Evolutionary conservation across 2,329 filamentous ascomycete species (phyloP).

Genomic region (Microcera coccophila): DNA sequence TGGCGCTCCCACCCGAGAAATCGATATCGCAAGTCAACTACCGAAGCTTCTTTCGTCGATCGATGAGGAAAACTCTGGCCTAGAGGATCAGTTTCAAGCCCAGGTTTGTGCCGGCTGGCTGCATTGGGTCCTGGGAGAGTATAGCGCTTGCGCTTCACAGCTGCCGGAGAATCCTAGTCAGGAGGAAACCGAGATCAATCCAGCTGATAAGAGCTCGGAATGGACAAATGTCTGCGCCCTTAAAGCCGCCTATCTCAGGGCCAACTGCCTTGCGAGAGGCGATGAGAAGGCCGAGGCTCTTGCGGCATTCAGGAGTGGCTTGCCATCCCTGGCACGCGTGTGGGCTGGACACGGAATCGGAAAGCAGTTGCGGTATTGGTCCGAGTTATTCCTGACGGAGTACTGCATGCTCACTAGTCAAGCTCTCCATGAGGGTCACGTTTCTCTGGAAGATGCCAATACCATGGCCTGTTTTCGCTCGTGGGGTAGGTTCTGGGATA

Average conservation of each 20-base stretch:
- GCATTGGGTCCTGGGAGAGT: constrained; percentile 72
- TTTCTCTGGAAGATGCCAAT: constrained; percentile 48
- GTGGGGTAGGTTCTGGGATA: constrained; percentile 69
- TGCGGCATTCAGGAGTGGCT: constrained; percentile 60
- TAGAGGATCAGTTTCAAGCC: constrained; percentile 69
- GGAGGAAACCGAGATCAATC: constrained; percentile 50
- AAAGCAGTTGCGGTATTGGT: constrained; percentile 71
- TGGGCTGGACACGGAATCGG: constrained; percentile 51
- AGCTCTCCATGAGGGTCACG: constrained; percentile 49
- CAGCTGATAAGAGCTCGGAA: constrained; percentile 54
- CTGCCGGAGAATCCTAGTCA: constrained; percentile 62
- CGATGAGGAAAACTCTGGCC: constrained; percentile 51
- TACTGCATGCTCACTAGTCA: constrained; percentile 67
- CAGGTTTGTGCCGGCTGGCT: constrained; percentile 81
- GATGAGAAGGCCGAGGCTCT: constrained; percentile 56
- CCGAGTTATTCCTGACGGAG: constrained; percentile 71
- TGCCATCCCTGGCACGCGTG: constrained; percentile 57
- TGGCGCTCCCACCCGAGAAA: constrained; percentile 38
- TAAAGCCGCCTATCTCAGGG: constrained; percentile 74
- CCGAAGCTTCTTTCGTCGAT: constrained; percentile 54
- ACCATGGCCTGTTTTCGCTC: constrained; percentile 57
- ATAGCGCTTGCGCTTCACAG: constrained; percentile 48
- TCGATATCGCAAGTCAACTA: constrained; percentile 44
- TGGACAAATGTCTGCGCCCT: constrained; percentile 82
- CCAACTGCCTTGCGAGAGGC: constrained; percentile 54